Base-by-base conservation (phyloP, 179 eudicot species). In the Silene noctiflora region DNA sequence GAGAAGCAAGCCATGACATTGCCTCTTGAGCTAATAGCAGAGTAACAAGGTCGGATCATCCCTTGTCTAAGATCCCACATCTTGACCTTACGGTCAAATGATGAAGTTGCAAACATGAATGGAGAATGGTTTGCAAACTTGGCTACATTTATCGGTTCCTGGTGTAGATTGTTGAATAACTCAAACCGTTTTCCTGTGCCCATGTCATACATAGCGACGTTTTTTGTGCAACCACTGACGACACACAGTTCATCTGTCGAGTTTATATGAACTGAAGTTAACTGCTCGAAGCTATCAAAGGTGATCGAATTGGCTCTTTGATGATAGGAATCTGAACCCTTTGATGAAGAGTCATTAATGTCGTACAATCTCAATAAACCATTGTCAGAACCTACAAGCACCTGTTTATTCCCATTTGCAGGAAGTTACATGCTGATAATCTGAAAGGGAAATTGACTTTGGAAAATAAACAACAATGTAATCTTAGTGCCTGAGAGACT, bases 1-100 rank as follows among this genome's bases (percentile, higher is more conserved):
- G 98, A 94, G 81, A 94, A 94, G 85, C 97, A 94, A 60, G 85
- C 98, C 98, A 94, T 94, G 55, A 94, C 96, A 82, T 94, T 94
- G 81, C 98, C 97, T 85, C 91, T 84, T 73, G 91, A 91, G 79
- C 98, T 94, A 76, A 91, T 82, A 48, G 90, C 87, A 2, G 91
- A 85, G 75, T 90, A 94, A 80, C 98, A 94, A 77, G 98, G 96
- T 66, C 55, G 86, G 33, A 33, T 58, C 74, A 88, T 88, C 69
- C 81, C 86, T 77, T 88, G 94, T 81, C 98, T 84, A 44, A 94
- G 77, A 79, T 94, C 98, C 98, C 98, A 94, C 97, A 94, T 83
- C 83, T 94, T 94, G 39, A 94, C 93, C 77, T 92, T 87, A 76
- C 80, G 92, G 73, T 94, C 98, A 63, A 94, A 94, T 20, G 98